Base-by-base conservation (phyloP, 352 stramenopile species). In the Phytophthora sp. region DNA sequence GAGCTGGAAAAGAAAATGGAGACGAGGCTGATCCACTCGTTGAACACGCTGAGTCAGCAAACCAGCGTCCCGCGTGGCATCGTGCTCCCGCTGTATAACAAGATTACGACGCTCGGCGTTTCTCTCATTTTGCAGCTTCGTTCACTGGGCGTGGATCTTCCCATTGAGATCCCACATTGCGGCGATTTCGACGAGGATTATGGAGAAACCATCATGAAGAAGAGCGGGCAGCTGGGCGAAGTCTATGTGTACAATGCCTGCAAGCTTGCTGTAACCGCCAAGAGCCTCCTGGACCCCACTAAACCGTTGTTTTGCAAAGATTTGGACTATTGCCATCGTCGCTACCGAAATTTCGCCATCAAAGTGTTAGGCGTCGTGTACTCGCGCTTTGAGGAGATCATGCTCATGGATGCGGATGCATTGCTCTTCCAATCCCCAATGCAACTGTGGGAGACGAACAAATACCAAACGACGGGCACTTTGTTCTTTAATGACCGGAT, bases 401-500 rank as follows among this genome's bases (percentile, higher is more conserved):
- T 93, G 86, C 58, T 93, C 21, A 50, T 93, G 24, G 86, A 94
- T 71, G 84, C 84, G 29, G 86, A 94, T 59, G 76, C 76, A 9
- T 53, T 91, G 33, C 79, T 91, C 52, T 79, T 94, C 46, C 73
- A 88, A 39, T 81, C 65, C 45, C 86, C 81, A 2, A 78, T 73
- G 71, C 18, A 30, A 39, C 59, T 93, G 8, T 92, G 80, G 77
- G 71, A 87, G 0, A 69, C 79, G 5, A 57, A 69, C 39, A 84
- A 86, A 42, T 90, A 80, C 53, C 59, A 65, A 18, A 58, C 54
- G 9, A 90, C 82, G 0, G 86, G 86, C 13, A 91, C 77, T 47
- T 65, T 92, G 15, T 84, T 92, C 53, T 92, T 92, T 46, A 79
- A 86, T 35, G 82, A 91, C 58, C 80, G 80, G 11, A 80, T 88